These are phyloP conservation scores for Phytopythium kandeliae DNA, from an alignment of 352 stramenopile genomes.

Conservation along the genomic window DNA sequence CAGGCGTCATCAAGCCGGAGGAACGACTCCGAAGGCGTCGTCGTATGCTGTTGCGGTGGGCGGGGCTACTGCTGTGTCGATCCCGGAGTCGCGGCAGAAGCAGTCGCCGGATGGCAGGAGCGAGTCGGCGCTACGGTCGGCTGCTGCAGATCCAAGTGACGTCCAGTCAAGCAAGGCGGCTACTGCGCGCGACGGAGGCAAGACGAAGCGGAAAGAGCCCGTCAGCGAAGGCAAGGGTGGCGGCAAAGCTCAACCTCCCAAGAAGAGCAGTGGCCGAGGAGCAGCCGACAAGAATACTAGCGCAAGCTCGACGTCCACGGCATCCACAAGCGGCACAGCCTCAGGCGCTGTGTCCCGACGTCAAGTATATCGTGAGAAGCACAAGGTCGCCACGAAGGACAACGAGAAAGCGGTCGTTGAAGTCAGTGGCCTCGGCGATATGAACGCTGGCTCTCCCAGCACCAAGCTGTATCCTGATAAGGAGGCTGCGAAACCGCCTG, in stretches of 20 bases:
- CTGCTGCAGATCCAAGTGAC: background rate
- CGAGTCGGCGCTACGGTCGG: background rate
- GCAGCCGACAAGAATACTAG: conserved; percentile 12
- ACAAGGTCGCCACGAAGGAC: conserved; percentile 16
- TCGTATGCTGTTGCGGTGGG: conserved; percentile 5
- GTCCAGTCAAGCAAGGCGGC: background rate
- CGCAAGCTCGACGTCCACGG: background rate
- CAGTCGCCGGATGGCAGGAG: background rate
- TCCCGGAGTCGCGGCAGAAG: background rate
- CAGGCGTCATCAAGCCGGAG: background rate
- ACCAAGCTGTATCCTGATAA: background rate
- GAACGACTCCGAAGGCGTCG: background rate
- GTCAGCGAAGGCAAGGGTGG: background rate
- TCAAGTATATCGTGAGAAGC: conserved; percentile 64
- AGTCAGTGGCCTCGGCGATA: background rate
- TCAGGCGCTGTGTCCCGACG: conserved; percentile 15
- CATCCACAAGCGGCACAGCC: background rate
- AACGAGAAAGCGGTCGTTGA: conserved; percentile 1
- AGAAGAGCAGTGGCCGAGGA: conserved; percentile 16
- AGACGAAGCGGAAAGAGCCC: conserved; percentile 1
- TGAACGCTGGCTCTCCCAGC: background rate
- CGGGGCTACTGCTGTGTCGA: too few species aligned
- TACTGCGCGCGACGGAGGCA: background rate
- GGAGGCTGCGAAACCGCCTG: background rate
- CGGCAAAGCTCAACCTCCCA: conserved; percentile 2